Base-by-base conservation (phyloP, 257 asterid genomes). In the Fraxinus anomala region DNA sequence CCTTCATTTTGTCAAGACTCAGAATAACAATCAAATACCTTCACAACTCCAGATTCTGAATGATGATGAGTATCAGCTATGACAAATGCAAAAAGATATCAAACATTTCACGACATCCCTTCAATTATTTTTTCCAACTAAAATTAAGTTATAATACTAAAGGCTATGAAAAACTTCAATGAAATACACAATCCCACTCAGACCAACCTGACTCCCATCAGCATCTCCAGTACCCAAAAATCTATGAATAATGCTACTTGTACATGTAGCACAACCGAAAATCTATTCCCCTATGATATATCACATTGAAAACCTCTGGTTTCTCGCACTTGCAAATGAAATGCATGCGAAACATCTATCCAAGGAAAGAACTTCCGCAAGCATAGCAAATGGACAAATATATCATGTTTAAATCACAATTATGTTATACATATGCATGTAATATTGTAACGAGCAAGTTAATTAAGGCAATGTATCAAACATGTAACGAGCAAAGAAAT, bases 401-500 rank as follows among this genome's bases (percentile, higher is more conserved):
- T 3, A 40, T 40, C 49, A 12, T 40, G 3, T 11, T 40, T 2
- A 10, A 40, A 40, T 40, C 49, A 11, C 14, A 40, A 40, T 12
- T 10, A 40, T 47, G 56, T 23, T 63, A 63, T 9, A 63, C 69
- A 26, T 24, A 63, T 26, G 69, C 69, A 0, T 23, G 33, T 16
- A 63, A 26, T 63, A 63, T 63, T 23, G 72, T 33, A 77, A 7
- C 7, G 14, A 3, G 1, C 14, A 42, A 40, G 23, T 33, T 47
- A 76, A 49, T 59, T 40, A 42, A 77, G 76, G 84, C 83, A 82
- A 74, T 84, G 82, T 77, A 81, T 81, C 90, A 73, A 88, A 84
- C 70, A 86, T 1, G 65, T 79, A 24, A 68, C 33, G 76, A 40
- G 81, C 82, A 80, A 47, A 42, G 76, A 28, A 26, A 36, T 7